Evolutionary conservation across 352 stramenopile genomes (phyloP).

Genomic region (Phytophthora syringae): DNA sequence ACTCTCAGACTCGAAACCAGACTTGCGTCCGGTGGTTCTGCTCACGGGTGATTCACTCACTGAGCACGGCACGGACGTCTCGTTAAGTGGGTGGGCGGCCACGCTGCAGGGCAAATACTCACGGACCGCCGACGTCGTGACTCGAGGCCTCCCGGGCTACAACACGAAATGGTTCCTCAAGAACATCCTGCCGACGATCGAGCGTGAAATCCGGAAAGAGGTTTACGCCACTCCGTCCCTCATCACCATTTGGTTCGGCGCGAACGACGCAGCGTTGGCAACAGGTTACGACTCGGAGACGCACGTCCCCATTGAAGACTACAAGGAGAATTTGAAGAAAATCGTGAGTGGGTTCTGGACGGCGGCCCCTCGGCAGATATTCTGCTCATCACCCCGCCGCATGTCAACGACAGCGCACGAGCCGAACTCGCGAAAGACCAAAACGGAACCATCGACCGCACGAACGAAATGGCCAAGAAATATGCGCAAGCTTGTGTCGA

Average conservation of each 20-base stretch:
- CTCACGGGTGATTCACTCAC: slow-evolving; percentile 54
- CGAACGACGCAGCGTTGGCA: slow-evolving; percentile 29
- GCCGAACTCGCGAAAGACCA: slow-evolving; percentile 20
- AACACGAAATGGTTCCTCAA: slow-evolving; percentile 59
- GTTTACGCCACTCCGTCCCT: slow-evolving; percentile 19
- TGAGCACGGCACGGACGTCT: slow-evolving; percentile 32
- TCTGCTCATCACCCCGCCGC: slow-evolving; percentile 47
- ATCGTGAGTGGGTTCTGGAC: slow-evolving; percentile 16
- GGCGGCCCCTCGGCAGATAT: slow-evolving; percentile 31
- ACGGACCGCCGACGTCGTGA: slow-evolving; percentile 43
- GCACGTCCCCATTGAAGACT: slow-evolving; percentile 29
- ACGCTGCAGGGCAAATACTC: slow-evolving; percentile 43
- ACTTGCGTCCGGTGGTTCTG: slow-evolving; percentile 32
- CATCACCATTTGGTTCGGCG: slow-evolving; percentile 34
- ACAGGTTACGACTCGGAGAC: slow-evolving; percentile 22
- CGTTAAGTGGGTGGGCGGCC: slow-evolving; percentile 35
- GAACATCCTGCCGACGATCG: slow-evolving; percentile 23
- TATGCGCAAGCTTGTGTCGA: slow-evolving; percentile 54
- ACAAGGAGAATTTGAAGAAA: slow-evolving; percentile 24
- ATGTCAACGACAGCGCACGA: slow-evolving; percentile 25
- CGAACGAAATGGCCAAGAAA: slow-evolving; percentile 23
- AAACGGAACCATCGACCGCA: slow-evolving; percentile 36
- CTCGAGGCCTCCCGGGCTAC: slow-evolving; percentile 44
- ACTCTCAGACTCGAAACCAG: slow-evolving; percentile 12
- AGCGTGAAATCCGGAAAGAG: slow-evolving; percentile 22